Conservation (phyloP, 1,139 yeast genomes). For the Nakaseomyces bracarensis region DNA sequence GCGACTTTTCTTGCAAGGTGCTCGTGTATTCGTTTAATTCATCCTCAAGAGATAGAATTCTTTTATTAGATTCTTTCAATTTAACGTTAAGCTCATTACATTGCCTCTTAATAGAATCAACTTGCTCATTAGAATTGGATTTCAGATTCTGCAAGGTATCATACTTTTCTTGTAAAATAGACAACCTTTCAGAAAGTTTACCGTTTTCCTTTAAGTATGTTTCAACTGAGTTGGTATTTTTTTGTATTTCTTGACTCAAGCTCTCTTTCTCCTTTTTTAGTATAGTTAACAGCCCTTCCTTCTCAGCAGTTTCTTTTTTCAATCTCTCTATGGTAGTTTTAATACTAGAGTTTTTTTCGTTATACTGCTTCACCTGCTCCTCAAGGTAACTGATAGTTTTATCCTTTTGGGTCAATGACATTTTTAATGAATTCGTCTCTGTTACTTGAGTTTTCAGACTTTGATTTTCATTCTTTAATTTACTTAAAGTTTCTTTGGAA, state of each 20-base stretch:
- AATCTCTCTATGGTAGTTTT: constrained; percentile 18
- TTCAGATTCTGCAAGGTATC: constrained; percentile 43
- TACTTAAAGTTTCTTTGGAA: constrained; percentile 33
- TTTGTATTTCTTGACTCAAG: constrained; percentile 37
- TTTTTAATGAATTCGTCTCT: constrained; percentile 17
- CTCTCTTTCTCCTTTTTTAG: constrained; percentile 34
- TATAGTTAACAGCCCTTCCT: constrained; percentile 26
- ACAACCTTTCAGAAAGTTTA: constrained; percentile 41
- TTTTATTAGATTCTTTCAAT: constrained; percentile 52
- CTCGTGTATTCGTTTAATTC: constrained; percentile 68
- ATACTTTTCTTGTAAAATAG: constrained; percentile 44
- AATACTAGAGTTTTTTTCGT: constrained; percentile 24
- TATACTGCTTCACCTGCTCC: constrained; percentile 35
- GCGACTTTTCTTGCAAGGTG: constrained; percentile 66
- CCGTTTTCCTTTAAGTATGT: constrained; percentile 49
- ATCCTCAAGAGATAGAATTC: constrained; percentile 65
- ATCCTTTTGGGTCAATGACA: constrained; percentile 38
- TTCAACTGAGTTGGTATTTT: constrained; percentile 38
- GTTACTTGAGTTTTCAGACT: constrained; percentile 26
- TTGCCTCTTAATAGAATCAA: constrained; percentile 57
- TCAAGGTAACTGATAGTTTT: constrained; percentile 42
- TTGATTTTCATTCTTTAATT: constrained; percentile 37
- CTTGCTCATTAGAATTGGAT: constrained; percentile 43
- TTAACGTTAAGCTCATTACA: constrained; percentile 70
- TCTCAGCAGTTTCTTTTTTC: constrained; percentile 26